A percentile compares a stretch with the other conserved stretches of the same genome.
Conservation (phyloP, 306 rosid genomes). For the Styphnolobium japonicum region DNA sequence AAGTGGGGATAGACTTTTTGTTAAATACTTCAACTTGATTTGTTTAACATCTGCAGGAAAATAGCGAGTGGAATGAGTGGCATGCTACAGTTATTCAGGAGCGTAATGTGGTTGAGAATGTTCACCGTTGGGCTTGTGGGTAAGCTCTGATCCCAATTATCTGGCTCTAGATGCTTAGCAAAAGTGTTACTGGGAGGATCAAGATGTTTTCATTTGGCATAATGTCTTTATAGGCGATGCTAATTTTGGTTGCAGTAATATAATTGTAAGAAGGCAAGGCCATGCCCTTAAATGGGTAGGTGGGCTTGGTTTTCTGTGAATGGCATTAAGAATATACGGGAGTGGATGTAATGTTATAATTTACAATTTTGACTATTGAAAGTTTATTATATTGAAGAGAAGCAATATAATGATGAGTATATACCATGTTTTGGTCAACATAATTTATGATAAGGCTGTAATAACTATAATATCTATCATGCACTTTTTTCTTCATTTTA, state of each 20-base stretch:
- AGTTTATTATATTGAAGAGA: background rate
- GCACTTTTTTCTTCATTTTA: background rate
- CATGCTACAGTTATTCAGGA: conserved; percentile 75
- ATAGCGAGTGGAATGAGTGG: conserved; percentile 88
- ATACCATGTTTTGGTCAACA: background rate
- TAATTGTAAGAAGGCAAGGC: background rate
- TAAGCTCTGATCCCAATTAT: conserved; percentile 39
- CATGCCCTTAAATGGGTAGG: background rate
- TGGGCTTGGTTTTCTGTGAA: conserved; percentile 6
- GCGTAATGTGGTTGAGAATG: conserved; percentile 91
- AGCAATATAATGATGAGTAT: background rate
- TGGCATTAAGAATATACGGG: background rate
- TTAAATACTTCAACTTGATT: conserved; percentile 12
- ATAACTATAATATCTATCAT: background rate
- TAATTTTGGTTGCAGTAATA: conserved; percentile 7
- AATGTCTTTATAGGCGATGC: background rate
- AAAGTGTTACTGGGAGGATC: background rate
- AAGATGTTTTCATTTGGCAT: background rate
- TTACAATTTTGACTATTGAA: background rate
- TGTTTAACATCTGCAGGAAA: conserved; percentile 56
- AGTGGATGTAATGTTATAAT: background rate
- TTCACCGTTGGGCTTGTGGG: conserved; percentile 97
- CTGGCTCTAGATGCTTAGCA: conserved; percentile 16
- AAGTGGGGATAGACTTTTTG: background rate
- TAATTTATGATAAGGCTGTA: conserved; percentile 1